Evolutionary conservation across 192 early-diverging fungal species (phyloP), one percentile per base, ranked within the genome.

Genomic region (Coemansia guatemalensis): DNA sequence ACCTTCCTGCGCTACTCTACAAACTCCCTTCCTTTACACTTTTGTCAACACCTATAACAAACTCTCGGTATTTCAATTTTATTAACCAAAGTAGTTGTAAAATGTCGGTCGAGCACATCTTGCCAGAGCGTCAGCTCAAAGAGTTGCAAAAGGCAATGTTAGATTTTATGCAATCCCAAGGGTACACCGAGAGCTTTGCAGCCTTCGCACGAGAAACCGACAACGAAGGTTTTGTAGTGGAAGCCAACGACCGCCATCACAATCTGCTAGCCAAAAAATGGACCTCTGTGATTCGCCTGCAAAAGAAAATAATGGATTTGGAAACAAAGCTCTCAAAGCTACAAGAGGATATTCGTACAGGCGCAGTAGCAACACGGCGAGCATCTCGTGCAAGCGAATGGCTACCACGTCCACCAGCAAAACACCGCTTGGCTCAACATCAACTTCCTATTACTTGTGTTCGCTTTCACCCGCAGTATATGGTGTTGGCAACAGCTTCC

Each of bases 251-350:
- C 64, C 54, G 76, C 5, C 72, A 79, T 64, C 76, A 79, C 67
- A 73, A 79, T 61, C 60, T 79, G 20, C 53, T 79, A 39, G 72
- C 76, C n/a, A 74, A 74, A 33, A 98, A 98, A 67, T 98, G 96
- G 96, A 92, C 91, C 12, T 93, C 92, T n/a, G 89, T 97, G 8
- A 90, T 97, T 55, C 82, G 96, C 8, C 74, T 96, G 61, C 94
- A 97, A 64, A 93, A 93, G 67, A 96, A 95, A 87, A 92, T 97
- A 39, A 91, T 96, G 88, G 95, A 97, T 47, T 85, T 97, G 26
- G 95, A 98, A 76, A 81, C 77, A 27, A 93, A 93, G 64, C 76
- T 91, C 48, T 65, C 89, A 29, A 85, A 88, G 29, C 84, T 95
- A 75, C 86, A 90, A 73, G 88, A 91, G 35, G 90, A 93, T 54